Conservation (phyloP, 2,329 filamentous ascomycete species). For the Dactylonectria estremocensis region DNA sequence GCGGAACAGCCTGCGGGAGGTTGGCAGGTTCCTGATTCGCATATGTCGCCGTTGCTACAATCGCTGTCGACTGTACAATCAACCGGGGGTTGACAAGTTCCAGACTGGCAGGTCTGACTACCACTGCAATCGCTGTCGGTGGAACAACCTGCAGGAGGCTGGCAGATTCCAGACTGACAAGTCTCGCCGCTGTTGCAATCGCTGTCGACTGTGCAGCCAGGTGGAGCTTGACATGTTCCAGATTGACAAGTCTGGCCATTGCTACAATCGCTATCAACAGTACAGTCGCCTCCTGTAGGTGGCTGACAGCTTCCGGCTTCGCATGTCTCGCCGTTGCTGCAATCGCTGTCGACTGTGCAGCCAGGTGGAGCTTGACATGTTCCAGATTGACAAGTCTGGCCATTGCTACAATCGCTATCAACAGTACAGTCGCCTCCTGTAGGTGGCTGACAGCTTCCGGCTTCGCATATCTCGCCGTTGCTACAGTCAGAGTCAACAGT, state of each 20-base stretch:
- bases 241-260: constrained; percentile 1
- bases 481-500: no score
- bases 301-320: neutral
- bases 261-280: neutral
- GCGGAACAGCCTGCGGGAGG: neutral
- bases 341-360: constrained; percentile 8
- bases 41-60: neutral
- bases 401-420: neutral
- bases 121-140: neutral
- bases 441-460: neutral
- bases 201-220: no score
- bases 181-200: neutral
- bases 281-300: neutral
- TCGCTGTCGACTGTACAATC: neutral
- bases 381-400: neutral
- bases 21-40: neutral
- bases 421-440: no score
- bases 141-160: neutral
- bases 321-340: neutral
- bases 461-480: neutral
- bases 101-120: neutral
- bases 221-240: neutral
- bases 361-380: neutral
- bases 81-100: neutral
- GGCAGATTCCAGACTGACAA: neutral